Conservation (phyloP, 1,139 yeast species). For the Pichia sorboxylosa region DNA sequence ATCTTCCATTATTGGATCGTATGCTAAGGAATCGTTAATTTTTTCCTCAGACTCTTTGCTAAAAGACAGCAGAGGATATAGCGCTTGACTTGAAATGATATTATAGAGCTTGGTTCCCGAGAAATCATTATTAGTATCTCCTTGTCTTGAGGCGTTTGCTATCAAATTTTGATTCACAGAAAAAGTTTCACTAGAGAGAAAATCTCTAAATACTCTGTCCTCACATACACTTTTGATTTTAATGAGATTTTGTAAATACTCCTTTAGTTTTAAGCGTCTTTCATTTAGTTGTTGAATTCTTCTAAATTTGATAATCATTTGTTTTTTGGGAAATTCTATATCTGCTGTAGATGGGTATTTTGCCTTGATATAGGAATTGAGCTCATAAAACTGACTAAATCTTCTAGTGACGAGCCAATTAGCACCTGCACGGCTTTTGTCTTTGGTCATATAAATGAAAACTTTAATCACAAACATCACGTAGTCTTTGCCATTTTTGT, state of each 20-base stretch:
- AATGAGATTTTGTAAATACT: constrained; percentile 48
- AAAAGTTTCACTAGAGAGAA: constrained; percentile 65
- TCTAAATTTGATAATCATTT: constrained; percentile 56
- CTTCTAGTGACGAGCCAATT: constrained; percentile 89
- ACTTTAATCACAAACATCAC: constrained; percentile 70
- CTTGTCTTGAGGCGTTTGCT: constrained; percentile 19
- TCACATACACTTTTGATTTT: constrained; percentile 60
- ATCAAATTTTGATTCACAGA: constrained; percentile 29
- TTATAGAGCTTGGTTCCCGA: constrained; percentile 35
- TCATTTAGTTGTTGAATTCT: constrained; percentile 51
- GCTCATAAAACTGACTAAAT: constrained; percentile 67
- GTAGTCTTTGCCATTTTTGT: constrained; percentile 42
- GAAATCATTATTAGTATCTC: constrained; percentile 23
- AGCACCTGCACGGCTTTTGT: constrained; percentile 41
- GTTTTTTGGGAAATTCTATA: constrained; percentile 52
- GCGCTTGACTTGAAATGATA: constrained; percentile 29
- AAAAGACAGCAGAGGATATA: constrained; percentile 7
- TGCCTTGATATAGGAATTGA: constrained; percentile 53
- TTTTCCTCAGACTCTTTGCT: constrained; percentile 1
- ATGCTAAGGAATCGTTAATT: background rate
- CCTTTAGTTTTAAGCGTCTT: constrained; percentile 49
- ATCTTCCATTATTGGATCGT: background rate
- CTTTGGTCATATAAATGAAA: constrained; percentile 37
- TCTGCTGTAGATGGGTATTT: constrained; percentile 40
- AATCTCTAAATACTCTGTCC: constrained; percentile 59